phyloP scores from a whole-genome alignment of 768 basidiomycete species.

The Leucosporidium yakuticum region DNA sequence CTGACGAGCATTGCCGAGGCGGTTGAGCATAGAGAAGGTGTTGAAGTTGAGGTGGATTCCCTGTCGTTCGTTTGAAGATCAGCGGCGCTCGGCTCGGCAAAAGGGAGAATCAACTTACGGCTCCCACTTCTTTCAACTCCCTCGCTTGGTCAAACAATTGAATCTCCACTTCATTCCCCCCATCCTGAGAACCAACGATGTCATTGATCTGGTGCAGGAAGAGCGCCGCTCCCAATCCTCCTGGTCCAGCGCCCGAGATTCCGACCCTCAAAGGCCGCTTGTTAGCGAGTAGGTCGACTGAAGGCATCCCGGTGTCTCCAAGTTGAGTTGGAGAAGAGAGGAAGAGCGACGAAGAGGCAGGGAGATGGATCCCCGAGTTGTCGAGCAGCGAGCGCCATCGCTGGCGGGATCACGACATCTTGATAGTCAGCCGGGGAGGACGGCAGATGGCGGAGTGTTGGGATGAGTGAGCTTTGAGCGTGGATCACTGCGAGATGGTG shows the following conservation, averaged over 20 bases:
- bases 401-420: too few species aligned
- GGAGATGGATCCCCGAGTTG: too few species aligned
- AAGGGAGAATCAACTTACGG: conserved; percentile 17
- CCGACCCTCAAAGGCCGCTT: conserved; percentile 17
- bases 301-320: neutral
- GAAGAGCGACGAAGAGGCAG: too few species aligned
- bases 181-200: conserved; percentile 7
- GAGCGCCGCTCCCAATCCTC: conserved; percentile 34
- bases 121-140: conserved; percentile 38
- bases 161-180: neutral
- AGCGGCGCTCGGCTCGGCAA: neutral
- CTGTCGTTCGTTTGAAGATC: neutral
- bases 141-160: conserved; percentile 35
- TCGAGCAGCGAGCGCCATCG: too few species aligned
- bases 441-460: too few species aligned
- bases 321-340: too few species aligned
- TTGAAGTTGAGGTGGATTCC: conserved; percentile 38
- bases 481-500: too few species aligned
- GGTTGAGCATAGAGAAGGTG: conserved; percentile 35
- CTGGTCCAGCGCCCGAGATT: conserved; percentile 39
- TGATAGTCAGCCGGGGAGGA: too few species aligned
- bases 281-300: neutral
- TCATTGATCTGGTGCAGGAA: conserved; percentile 17
- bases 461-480: too few species aligned
- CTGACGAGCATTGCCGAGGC: conserved; percentile 19